Conservation (phyloP, 2,329 filamentous ascomycete species). For the Pseudogymnoascus sp. region DNA sequence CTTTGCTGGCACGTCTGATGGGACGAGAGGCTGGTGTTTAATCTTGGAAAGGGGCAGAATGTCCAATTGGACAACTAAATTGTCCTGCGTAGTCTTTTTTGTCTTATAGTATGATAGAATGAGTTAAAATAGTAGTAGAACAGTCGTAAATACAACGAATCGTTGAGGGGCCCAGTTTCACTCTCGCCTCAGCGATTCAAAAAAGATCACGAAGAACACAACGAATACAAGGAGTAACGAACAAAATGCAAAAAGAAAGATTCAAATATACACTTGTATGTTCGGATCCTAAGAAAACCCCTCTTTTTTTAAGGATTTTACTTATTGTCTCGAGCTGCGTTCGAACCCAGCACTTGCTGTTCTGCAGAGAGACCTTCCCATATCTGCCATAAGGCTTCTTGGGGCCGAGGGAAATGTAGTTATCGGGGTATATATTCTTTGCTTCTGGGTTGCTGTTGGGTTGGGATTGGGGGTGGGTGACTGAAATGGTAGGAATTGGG, state of each 20-base stretch:
- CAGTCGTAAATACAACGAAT: not conserved
- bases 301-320: constrained; percentile 1
- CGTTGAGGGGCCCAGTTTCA: not conserved
- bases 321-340: not conserved
- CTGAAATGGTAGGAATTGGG: not conserved
- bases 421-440: not conserved
- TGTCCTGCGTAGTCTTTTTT: too few relatives aligned
- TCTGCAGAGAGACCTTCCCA: not conserved
- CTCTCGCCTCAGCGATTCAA: not conserved
- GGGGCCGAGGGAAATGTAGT: not conserved
- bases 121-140: not conserved
- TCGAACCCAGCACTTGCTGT: constrained; percentile 1
- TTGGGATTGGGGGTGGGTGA: not conserved
- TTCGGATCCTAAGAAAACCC: not conserved
- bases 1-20: too few relatives aligned
- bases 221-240: not conserved
- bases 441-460: not conserved
- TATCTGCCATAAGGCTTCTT: constrained; percentile 1
- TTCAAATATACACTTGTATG: not conserved
- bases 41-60: too few relatives aligned
- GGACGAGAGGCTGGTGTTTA: too few relatives aligned
- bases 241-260: not conserved
- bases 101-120: not conserved
- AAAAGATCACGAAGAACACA: not conserved
- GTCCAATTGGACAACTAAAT: too few relatives aligned